Conservation (phyloP, 306 rosid species). For the Dalbergia oliveri region DNA sequence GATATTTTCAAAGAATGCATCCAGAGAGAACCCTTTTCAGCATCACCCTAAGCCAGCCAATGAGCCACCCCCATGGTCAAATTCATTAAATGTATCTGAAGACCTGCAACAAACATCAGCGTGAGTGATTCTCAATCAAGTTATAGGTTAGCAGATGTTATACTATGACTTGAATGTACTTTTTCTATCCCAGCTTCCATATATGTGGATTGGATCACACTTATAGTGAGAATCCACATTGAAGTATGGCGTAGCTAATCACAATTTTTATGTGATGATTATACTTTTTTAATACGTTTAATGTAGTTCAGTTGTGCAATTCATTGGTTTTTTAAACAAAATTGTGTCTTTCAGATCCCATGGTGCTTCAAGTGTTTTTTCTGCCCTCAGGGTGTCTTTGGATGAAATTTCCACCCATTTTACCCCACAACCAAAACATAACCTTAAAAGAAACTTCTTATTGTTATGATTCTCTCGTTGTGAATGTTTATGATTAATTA, state of each 20-base stretch:
- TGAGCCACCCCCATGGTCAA: constrained; percentile 94
- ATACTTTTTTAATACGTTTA: constrained; percentile 16
- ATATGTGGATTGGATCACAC: background rate
- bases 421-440: background rate
- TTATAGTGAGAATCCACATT: constrained; percentile 8
- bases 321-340: background rate
- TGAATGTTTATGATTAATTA: constrained; percentile 7
- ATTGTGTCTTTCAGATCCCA: background rate
- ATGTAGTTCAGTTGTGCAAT: background rate
- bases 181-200: constrained; percentile 17
- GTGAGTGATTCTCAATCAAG: constrained; percentile 57
- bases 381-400: too few species aligned
- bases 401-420: background rate
- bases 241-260: constrained; percentile 35
- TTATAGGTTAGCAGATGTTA: constrained; percentile 27
- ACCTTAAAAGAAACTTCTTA: background rate
- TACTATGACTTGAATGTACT: constrained; percentile 7
- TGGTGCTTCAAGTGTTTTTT: background rate
- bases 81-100: constrained; percentile 56
- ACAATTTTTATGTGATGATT: background rate
- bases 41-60: constrained; percentile 66
- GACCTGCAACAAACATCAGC: constrained; percentile 55
- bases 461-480: constrained; percentile 4
- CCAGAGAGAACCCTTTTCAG: constrained; percentile 78
- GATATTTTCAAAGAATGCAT: constrained; percentile 75